phyloP scores from a whole-genome alignment of 352 stramenopile species.

The Pythium graminicola region DNA sequence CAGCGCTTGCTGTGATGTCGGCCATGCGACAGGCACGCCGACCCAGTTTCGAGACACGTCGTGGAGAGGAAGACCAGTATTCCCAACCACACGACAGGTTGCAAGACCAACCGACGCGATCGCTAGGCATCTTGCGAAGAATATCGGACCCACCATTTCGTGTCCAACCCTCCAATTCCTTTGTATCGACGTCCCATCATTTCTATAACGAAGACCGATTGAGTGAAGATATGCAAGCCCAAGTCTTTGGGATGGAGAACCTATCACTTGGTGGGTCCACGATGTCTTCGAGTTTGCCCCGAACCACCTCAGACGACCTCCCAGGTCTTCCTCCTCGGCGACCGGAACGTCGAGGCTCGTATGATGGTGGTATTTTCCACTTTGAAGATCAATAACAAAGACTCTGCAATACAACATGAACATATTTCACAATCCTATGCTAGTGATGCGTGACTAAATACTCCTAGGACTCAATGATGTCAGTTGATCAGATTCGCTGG shows the following conservation, averaged over 20 bases:
- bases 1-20: constrained; percentile 59
- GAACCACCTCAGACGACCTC: constrained; percentile 1
- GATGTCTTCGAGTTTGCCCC: not conserved
- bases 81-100: constrained; percentile 6
- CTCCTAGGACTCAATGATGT: too few relatives aligned
- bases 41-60: constrained; percentile 9
- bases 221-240: constrained; percentile 1
- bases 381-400: constrained; percentile 63
- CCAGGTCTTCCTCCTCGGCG: constrained; percentile 4
- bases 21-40: constrained; percentile 38
- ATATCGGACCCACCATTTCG: constrained; percentile 27
- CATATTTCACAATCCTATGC: too few relatives aligned
- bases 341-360: constrained; percentile 45
- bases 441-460: too few relatives aligned
- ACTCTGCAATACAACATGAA: too few relatives aligned
- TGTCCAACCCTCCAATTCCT: constrained; percentile 14
- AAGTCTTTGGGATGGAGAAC: constrained; percentile 11
- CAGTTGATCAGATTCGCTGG: too few relatives aligned
- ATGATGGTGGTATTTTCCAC: constrained; percentile 66
- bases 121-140: constrained; percentile 14
- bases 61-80: not conserved
- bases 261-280: constrained; percentile 8
- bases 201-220: constrained; percentile 12
- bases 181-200: constrained; percentile 12
- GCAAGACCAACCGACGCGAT: not conserved